Conservation (phyloP, 2,329 filamentous ascomycete species). For the Seiridium unicorne region DNA sequence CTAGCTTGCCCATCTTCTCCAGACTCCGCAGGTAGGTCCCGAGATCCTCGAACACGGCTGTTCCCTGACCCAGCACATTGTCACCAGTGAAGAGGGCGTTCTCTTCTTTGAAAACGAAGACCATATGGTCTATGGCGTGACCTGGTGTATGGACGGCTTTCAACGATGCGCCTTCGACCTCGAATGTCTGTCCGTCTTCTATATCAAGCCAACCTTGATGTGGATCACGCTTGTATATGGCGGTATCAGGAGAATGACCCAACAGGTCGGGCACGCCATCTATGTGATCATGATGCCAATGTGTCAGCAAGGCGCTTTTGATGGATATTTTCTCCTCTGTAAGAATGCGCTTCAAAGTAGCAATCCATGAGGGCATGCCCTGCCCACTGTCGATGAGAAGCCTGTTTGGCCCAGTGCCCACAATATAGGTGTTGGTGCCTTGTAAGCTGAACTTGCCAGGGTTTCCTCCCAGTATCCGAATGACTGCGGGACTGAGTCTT, state of each 20-base stretch:
- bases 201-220: conserved; percentile 52
- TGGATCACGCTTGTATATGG: conserved; percentile 67
- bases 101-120: conserved; percentile 73
- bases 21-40: conserved; percentile 67
- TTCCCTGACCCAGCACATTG: conserved; percentile 85
- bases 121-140: conserved; percentile 81
- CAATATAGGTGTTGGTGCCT: conserved; percentile 91
- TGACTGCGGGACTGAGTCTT: conserved; percentile 72
- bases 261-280: conserved; percentile 72
- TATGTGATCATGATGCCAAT: conserved; percentile 90
- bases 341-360: conserved; percentile 63
- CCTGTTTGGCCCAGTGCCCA: conserved; percentile 71
- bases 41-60: conserved; percentile 80
- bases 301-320: conserved; percentile 73
- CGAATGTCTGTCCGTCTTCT: conserved; percentile 50
- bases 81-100: conserved; percentile 86
- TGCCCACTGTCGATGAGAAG: conserved; percentile 90
- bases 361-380: conserved; percentile 72
- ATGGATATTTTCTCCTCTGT: conserved; percentile 67
- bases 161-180: conserved; percentile 41
- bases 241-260: conserved; percentile 58
- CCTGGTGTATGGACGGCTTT: conserved; percentile 50
- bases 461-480: conserved; percentile 87
- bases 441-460: conserved; percentile 76
- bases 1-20: conserved; percentile 64